These are phyloP conservation scores for Tausonia pullulans DNA, from an alignment of 1,284 basidiomycete species.

Conservation along the genomic window DNA sequence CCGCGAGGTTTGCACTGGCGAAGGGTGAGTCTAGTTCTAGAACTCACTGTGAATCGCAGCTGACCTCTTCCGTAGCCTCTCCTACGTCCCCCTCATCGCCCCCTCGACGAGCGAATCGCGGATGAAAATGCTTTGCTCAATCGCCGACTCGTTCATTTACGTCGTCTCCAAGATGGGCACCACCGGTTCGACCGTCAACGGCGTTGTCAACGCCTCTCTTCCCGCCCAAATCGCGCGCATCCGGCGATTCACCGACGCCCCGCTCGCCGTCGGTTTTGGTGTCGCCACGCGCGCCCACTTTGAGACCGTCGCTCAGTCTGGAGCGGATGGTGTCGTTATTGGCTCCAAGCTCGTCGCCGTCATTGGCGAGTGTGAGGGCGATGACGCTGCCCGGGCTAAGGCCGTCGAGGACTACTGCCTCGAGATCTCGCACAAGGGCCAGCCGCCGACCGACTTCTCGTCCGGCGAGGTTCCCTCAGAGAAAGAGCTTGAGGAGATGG, in stretches of 20 bases:
- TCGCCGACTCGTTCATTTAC: conserved; percentile 97
- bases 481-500: conserved; percentile 9
- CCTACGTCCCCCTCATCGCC: conserved; percentile 93
- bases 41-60: background rate
- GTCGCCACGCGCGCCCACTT: conserved; percentile 89
- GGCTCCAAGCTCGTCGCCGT: conserved; percentile 75
- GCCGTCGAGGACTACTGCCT: conserved; percentile 66
- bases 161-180: conserved; percentile 98
- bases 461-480: conserved; percentile 17
- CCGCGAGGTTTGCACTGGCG: conserved; percentile 69
- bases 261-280: conserved; percentile 93
- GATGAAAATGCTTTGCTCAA: conserved; percentile 79
- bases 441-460: conserved; percentile 31
- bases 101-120: conserved; percentile 81
- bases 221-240: conserved; percentile 67
- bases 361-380: conserved; percentile 51
- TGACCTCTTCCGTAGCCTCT: conserved; percentile 47
- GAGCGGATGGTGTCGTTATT: conserved; percentile 90
- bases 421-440: conserved; percentile 53
- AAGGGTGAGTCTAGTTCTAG: conserved; percentile 48
- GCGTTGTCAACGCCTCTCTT: conserved; percentile 60
- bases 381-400: conserved; percentile 42
- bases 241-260: conserved; percentile 58
- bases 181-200: conserved; percentile 68
- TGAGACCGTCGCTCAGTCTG: conserved; percentile 66